Percentiles rank a stretch among this genome's conserved stretches.
Conservation (phyloP, 2,329 filamentous ascomycete species). For the Fusarium sp. region DNA sequence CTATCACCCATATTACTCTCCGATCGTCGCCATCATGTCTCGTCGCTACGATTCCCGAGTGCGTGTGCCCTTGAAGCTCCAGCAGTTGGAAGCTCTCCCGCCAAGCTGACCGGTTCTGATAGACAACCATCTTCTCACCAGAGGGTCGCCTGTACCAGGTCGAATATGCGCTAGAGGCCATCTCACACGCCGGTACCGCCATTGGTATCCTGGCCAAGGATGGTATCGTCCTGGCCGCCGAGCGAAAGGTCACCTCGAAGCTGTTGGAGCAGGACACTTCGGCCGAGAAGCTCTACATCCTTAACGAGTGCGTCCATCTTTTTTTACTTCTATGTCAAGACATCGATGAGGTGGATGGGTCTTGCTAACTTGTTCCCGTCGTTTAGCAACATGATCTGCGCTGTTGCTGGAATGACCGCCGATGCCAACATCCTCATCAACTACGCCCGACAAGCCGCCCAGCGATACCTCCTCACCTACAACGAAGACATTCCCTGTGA, state of each 20-base stretch:
- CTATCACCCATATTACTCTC: constrained; percentile 2
- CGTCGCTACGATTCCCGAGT: constrained; percentile 98
- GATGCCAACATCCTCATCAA: constrained; percentile 99
- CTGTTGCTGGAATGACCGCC: constrained; percentile 98
- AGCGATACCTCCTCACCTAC: constrained; percentile 98
- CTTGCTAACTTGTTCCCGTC: constrained; percentile 15
- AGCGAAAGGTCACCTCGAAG: constrained; percentile 99
- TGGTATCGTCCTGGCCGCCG: constrained; percentile 96
- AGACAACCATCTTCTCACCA: constrained; percentile 99
- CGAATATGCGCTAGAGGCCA: constrained; percentile 98
- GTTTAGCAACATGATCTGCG: constrained; percentile 98
- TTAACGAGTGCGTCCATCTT: constrained; percentile 84
- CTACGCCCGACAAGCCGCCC: constrained; percentile 96
- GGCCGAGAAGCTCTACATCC: constrained; percentile 98
- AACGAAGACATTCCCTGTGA: constrained; percentile 99
- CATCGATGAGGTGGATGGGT: background rate
- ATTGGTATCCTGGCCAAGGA: constrained; percentile 97
- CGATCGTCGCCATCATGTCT: constrained; percentile 74
- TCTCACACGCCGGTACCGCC: constrained; percentile 97
- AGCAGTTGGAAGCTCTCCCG: constrained; percentile 31
- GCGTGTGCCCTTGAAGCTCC: constrained; percentile 55
- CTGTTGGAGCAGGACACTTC: constrained; percentile 99
- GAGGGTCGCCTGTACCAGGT: constrained; percentile 99
- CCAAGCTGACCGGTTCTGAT: constrained; percentile 40
- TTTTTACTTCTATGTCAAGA: background rate